phyloP scores from a whole-genome alignment of 371 early-diverging fungal genomes.

The Entomophthora muscae region DNA sequence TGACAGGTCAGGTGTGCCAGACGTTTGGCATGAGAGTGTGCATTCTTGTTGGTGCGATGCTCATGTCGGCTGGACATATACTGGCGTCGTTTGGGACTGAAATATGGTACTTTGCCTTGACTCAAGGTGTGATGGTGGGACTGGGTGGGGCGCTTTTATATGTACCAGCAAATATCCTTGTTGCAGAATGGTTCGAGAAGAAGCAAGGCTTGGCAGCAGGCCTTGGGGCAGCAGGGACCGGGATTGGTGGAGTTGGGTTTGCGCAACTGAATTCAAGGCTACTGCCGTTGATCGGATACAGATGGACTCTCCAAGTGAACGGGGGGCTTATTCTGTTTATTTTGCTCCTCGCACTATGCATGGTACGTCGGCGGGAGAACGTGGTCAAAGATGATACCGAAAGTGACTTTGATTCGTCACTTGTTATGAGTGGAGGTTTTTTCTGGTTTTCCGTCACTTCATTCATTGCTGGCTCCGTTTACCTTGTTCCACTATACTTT shows the following conservation, averaged over 20 bases:
- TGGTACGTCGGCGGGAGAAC: not conserved
- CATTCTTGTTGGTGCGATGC: not conserved
- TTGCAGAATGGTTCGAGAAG: too few species aligned
- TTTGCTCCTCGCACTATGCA: slow-evolving; percentile 20
- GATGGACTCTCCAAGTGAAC: slow-evolving; percentile 21
- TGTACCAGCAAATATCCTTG: slow-evolving; percentile 33
- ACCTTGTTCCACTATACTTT: slow-evolving; percentile 23
- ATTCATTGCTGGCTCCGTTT: slow-evolving; percentile 15
- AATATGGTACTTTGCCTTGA: too few species aligned
- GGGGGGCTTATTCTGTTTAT: slow-evolving; percentile 25
- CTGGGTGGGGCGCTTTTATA: slow-evolving; percentile 32
- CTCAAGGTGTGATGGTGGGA: too few species aligned
- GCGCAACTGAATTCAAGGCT: slow-evolving; percentile 15
- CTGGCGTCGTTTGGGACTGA: too few species aligned
- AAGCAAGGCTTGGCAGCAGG: slow-evolving; percentile 39
- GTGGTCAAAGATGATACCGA: not conserved
- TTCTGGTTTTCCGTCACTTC: not conserved
- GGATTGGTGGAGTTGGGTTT: slow-evolving; percentile 34
- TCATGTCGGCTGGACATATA: not conserved
- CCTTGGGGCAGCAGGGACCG: slow-evolving; percentile 38
- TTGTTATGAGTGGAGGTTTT: not conserved
- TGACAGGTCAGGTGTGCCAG: not conserved
- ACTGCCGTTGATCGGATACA: slow-evolving; percentile 14
- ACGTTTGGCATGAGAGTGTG: not conserved
- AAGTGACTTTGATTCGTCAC: not conserved